Evolutionary conservation across 441 rosid genomes (phyloP).

Genomic region (Corymbia calophylla): DNA sequence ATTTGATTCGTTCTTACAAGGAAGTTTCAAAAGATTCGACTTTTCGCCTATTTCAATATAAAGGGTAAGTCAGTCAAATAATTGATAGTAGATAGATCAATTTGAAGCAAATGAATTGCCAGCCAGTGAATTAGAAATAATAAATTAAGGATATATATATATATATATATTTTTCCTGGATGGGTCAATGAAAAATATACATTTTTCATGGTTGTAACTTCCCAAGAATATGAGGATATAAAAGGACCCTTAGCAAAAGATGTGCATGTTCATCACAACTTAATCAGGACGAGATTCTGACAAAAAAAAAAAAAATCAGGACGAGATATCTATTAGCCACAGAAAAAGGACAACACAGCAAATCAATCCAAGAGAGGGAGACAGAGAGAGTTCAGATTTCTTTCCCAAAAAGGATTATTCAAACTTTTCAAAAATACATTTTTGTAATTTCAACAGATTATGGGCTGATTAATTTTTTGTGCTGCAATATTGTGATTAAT

Average conservation of each 20-base stretch:
- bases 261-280: neutral
- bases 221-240: neutral
- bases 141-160: neutral
- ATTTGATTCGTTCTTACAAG: neutral
- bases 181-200: neutral
- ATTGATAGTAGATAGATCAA: neutral
- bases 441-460: too few relatives aligned
- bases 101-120: too few relatives aligned
- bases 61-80: neutral
- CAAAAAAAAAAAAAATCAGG: neutral
- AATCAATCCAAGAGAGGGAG: neutral
- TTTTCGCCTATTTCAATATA: neutral
- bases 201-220: neutral
- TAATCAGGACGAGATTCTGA: neutral
- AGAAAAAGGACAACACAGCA: neutral
- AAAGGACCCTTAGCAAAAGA: neutral
- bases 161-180: too few relatives aligned
- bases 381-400: neutral
- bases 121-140: neutral
- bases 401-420: too few relatives aligned
- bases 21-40: neutral
- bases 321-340: rapidly evolving
- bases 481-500: too few relatives aligned
- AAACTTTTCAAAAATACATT: too few relatives aligned
- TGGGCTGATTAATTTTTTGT: too few relatives aligned